Evolutionary conservation across 805 yeast genomes (phyloP), one percentile per base, ranked within the genome.

Genomic region (Sungouiozyma ichnusensis): DNA sequence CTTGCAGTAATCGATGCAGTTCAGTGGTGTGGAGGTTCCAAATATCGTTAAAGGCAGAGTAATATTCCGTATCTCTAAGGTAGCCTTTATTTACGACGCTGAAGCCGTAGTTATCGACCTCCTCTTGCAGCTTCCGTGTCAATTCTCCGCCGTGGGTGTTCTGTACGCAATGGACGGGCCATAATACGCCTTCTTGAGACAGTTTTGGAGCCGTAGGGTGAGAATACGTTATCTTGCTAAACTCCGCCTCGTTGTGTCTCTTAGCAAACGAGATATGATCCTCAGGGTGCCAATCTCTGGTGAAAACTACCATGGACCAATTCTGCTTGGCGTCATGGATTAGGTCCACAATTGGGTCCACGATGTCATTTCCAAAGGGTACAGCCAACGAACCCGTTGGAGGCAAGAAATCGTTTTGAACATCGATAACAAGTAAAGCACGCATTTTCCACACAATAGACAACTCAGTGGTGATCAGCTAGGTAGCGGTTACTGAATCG

Each of bases 111-210:
- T 59, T 56, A 44, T 65, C 64, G 35, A 69, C 52, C 29, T 51
- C 51, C 13, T 44, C 47, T 41, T 76, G 61, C 39, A 62, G 50
- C 0, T 54, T 52, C 2, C 54, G 51, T 33, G 64, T 60, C 41
- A 86, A 67, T 32, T 71, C 68, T 0, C 88, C 72, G 0, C 97
- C 97, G 4, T 48, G 38, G 0, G 87, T 69, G 40, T 71, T 68
- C 53, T 85, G 88, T 14, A 88, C 74, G 60, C 97, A 88, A 57
- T 88, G 97, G 42, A 75, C 88, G 0, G 97, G 97, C 97, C 97
- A 88, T 3, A 86, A 68, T 0, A 71, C 68, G 15, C 55, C 60
- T 15, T 45, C 52, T 48, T 77, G 78, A 3, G 46, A 51, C 32
- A 63, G 46, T 13, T 57, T 54, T 13, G 57, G 49, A 35, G 48